phyloP scores from a whole-genome alignment of 2,329 filamentous ascomycete species.

The Pseudogymnoascus pannorum region DNA sequence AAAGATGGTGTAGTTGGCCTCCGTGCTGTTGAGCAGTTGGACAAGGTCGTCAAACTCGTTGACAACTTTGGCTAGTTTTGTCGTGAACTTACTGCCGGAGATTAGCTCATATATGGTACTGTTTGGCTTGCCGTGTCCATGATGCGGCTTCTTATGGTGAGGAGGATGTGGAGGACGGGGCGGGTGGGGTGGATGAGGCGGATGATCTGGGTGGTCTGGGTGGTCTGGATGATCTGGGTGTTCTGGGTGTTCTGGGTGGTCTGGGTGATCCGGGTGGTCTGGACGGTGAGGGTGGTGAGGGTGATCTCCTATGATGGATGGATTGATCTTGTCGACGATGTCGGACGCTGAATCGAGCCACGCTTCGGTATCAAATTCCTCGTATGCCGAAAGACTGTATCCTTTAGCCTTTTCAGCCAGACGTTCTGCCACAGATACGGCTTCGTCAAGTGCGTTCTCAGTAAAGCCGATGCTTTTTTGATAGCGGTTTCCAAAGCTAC shows the following conservation, averaged over 20 bases:
- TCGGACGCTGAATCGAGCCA: constrained; percentile 30
- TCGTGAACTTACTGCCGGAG: constrained; percentile 66
- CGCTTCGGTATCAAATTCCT: constrained; percentile 27
- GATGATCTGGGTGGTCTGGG: constrained; percentile 24
- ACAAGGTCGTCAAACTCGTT: constrained; percentile 66
- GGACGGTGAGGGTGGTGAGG: neutral
- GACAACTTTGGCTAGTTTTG: constrained; percentile 68
- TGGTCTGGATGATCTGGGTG: neutral
- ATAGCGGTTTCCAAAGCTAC: constrained; percentile 24
- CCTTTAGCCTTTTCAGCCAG: constrained; percentile 17
- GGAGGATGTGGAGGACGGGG: constrained; percentile 24
- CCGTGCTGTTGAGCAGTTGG: constrained; percentile 64
- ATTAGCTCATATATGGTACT: constrained; percentile 76
- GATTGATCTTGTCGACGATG: constrained; percentile 28
- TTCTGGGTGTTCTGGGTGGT: neutral
- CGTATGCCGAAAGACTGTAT: constrained; percentile 17
- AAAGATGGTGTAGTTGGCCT: constrained; percentile 71
- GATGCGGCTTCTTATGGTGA: constrained; percentile 22
- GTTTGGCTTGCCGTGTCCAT: constrained; percentile 42
- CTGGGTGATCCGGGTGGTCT: neutral
- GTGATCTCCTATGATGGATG: constrained; percentile 14
- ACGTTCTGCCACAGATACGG: constrained; percentile 21
- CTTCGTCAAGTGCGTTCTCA: constrained; percentile 27
- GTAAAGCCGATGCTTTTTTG: constrained; percentile 21
- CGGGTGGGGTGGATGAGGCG: constrained; percentile 25